Evolutionary conservation across 192 early-diverging fungal genomes (phyloP), one percentile per base, ranked within the genome.

Genomic region (Entomortierella parvispora): DNA sequence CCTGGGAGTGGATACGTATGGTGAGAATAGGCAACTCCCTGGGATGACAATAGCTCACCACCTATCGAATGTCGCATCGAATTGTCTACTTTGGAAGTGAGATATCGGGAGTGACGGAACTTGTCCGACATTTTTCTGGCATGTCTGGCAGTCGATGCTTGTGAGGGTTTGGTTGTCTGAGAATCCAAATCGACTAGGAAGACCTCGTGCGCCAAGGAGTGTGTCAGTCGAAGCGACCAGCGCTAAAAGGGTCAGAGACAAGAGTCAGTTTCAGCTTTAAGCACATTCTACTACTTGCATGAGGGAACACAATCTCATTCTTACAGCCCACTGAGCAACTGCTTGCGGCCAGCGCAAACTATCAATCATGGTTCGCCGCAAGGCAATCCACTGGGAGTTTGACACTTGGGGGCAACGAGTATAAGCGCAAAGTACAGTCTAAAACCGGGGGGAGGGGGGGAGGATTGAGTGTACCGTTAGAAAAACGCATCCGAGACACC

Each of bases 241-340:
- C 83, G 87, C 90, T 93, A 72, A 51, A 26, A 33, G 34, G 43
- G 12, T 63, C 23, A 77, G 43, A 57, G 9, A 48, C 58, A 42
- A 60, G 23, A 2, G 1, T 49, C n/a, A n/a, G n/a, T n/a, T n/a
- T n/a, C n/a, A n/a, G n/a, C n/a, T n/a, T n/a, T n/a, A n/a, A n/a
- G n/a, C n/a, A n/a, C n/a, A n/a, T n/a, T n/a, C n/a, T n/a, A n/a
- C n/a, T n/a, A n/a, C n/a, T n/a, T n/a, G n/a, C n/a, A n/a, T n/a
- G n/a, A 64, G 34, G 55, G 43, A 33, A 28, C 58, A 20, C 32
- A 42, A 46, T n/a, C 28, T 17, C 42, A 37, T 11, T 51, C 85
- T 81, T 83, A 93, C 91, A 54, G 82, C 81, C 92, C 92, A 95
- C 51, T 92, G 89, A 17, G 68, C 62, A 17, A 91, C 69, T 25